A percentile compares a stretch with the other conserved stretches of the same genome.
Conservation (phyloP, 1,284 basidiomycete genomes). For the Phaffia rhodozyma region DNA sequence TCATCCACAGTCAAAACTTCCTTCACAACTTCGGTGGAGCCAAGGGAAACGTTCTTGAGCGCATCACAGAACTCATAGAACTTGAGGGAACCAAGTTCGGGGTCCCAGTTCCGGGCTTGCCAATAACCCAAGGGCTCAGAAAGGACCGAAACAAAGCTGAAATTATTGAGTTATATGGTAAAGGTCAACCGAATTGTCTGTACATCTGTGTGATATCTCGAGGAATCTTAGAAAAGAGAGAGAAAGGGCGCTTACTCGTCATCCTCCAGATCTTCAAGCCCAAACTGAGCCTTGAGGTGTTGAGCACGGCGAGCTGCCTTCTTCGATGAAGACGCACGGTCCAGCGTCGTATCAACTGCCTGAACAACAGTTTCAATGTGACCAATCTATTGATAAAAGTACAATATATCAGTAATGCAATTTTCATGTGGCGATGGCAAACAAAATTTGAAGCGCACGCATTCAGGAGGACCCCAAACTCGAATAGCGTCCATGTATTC, state of each 20-base stretch:
- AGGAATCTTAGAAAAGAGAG: not conserved
- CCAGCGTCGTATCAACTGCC: conserved; percentile 42
- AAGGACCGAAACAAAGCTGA: conserved; percentile 19
- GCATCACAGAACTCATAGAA: conserved; percentile 63
- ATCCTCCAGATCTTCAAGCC: conserved; percentile 51
- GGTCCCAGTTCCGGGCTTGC: conserved; percentile 67
- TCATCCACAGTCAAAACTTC: conserved; percentile 34
- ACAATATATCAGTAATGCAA: not conserved
- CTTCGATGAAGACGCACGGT: conserved; percentile 40
- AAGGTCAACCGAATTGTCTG: not conserved
- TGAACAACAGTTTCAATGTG: conserved; percentile 55
- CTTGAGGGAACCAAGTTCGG: conserved; percentile 29
- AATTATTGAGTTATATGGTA: not conserved
- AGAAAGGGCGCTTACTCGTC: conserved; percentile 39
- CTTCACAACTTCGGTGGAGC: conserved; percentile 1
- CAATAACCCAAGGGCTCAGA: conserved; percentile 41
- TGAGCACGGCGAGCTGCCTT: conserved; percentile 36
- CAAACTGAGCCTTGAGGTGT: conserved; percentile 58
- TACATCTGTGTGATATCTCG: not conserved
- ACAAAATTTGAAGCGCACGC: conserved; percentile 30
- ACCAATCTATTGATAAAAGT: conserved; percentile 32
- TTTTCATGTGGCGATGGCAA: not conserved
- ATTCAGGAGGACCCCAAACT: conserved; percentile 55
- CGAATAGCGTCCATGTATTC: conserved; percentile 77
- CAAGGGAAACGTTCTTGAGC: conserved; percentile 29